These are phyloP conservation scores for Murraya koenigii DNA, from an alignment of 345 rosid genomes.

Conservation along the genomic window DNA sequence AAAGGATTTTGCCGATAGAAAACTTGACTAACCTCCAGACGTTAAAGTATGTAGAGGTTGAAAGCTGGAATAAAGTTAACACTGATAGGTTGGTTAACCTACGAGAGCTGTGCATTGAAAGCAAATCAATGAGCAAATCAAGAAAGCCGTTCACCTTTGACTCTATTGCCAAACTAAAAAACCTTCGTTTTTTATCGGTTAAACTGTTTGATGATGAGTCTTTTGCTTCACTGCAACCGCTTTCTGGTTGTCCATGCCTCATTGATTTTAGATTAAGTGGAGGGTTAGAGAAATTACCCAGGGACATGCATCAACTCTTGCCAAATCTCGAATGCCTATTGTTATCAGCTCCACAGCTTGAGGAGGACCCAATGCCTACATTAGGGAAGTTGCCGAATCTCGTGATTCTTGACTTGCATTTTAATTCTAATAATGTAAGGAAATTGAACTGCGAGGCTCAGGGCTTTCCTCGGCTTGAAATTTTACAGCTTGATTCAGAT, in stretches of 20 bases:
- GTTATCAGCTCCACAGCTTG: neutral
- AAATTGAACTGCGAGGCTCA: neutral
- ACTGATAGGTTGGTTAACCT: no score
- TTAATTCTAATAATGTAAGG: neutral
- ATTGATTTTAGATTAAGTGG: neutral
- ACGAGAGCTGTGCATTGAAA: neutral
- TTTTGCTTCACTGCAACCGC: no score
- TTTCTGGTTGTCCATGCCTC: neutral
- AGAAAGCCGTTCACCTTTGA: neutral
- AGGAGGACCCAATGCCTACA: neutral
- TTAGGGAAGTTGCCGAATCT: neutral
- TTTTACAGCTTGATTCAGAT: neutral
- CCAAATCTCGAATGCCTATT: neutral
- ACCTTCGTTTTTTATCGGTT: neutral
- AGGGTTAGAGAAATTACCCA: neutral
- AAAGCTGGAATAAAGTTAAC: no score
- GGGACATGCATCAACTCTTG: neutral
- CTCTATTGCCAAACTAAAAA: neutral
- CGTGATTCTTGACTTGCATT: neutral
- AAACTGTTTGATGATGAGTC: no score
- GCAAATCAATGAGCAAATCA: neutral
- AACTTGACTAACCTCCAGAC: neutral
- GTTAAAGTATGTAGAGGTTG: neutral
- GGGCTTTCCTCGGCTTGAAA: neutral
- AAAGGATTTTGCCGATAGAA: neutral